Evolutionary conservation across 176 grass and related monocot species (phyloP).

Genomic region (Oryza longistaminata): DNA sequence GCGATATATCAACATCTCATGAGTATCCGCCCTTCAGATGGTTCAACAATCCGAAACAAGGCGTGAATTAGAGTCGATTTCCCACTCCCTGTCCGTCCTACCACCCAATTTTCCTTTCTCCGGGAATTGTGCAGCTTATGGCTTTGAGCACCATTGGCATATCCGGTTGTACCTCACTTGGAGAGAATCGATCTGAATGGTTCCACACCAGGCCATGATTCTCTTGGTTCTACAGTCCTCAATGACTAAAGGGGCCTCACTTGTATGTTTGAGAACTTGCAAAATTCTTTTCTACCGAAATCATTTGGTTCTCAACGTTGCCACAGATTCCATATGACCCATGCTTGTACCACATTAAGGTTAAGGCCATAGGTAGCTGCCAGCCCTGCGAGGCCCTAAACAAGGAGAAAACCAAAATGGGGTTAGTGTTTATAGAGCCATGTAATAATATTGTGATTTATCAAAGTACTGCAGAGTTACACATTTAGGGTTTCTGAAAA

Average conservation of each 20-base stretch:
- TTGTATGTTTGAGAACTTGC: slow-evolving; percentile 73
- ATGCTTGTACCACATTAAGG: slow-evolving; percentile 86
- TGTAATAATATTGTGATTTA: neutral
- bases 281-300: slow-evolving; percentile 93
- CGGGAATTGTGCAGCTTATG: slow-evolving; percentile 85
- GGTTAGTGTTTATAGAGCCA: slow-evolving; percentile 4
- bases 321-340: slow-evolving; percentile 96
- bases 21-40: slow-evolving; percentile 64
- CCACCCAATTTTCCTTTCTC: slow-evolving; percentile 86
- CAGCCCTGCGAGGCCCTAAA: slow-evolving; percentile 80
- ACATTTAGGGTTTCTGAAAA: neutral
- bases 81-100: slow-evolving; percentile 85
- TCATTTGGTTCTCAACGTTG: slow-evolving; percentile 94
- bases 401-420: slow-evolving; percentile 23
- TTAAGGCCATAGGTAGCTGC: slow-evolving; percentile 85
- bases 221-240: slow-evolving; percentile 54
- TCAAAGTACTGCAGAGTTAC: neutral
- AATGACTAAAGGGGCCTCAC: slow-evolving; percentile 65
- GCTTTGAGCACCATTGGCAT: slow-evolving; percentile 73
- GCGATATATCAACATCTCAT: slow-evolving; percentile 84
- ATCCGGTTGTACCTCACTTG: slow-evolving; percentile 59
- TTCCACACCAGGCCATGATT: slow-evolving; percentile 69
- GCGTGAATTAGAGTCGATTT: slow-evolving; percentile 96
- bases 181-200: slow-evolving; percentile 63
- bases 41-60: slow-evolving; percentile 89